Conservation (phyloP, 441 rosid species). For the Gossypium trilobum region DNA sequence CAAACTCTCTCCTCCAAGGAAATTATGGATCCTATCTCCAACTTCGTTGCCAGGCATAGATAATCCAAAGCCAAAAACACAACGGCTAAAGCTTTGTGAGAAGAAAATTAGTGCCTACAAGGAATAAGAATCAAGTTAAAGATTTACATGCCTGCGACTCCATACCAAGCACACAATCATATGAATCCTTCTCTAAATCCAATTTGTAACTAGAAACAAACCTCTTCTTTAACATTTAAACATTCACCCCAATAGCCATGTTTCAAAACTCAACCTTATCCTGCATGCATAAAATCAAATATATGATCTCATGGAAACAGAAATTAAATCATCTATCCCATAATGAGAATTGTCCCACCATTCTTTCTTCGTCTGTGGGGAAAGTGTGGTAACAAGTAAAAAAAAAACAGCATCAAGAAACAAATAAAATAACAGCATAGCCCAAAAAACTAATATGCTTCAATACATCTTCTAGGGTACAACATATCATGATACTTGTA, state of each 20-base stretch:
- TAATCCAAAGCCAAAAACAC: constrained; percentile 27
- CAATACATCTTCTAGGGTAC: background rate
- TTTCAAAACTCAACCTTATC: constrained; percentile 13
- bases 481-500: background rate
- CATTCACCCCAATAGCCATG: constrained; percentile 21
- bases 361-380: background rate
- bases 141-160: background rate
- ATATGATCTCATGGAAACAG: background rate
- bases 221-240: constrained; percentile 30
- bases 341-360: background rate
- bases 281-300: constrained; percentile 19
- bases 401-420: background rate
- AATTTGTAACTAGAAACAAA: constrained; percentile 16
- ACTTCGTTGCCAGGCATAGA: constrained; percentile 93
- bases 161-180: background rate
- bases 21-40: constrained; percentile 76
- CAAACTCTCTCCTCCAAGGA: constrained; percentile 62
- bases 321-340: background rate
- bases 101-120: constrained; percentile 22
- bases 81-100: constrained; percentile 21
- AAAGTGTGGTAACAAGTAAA: background rate
- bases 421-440: background rate
- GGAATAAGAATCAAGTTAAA: constrained; percentile 12
- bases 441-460: background rate
- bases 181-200: constrained; percentile 11